phyloP scores from a whole-genome alignment of 2,329 filamentous ascomycete genomes.

The Talaromyces sp. region DNA sequence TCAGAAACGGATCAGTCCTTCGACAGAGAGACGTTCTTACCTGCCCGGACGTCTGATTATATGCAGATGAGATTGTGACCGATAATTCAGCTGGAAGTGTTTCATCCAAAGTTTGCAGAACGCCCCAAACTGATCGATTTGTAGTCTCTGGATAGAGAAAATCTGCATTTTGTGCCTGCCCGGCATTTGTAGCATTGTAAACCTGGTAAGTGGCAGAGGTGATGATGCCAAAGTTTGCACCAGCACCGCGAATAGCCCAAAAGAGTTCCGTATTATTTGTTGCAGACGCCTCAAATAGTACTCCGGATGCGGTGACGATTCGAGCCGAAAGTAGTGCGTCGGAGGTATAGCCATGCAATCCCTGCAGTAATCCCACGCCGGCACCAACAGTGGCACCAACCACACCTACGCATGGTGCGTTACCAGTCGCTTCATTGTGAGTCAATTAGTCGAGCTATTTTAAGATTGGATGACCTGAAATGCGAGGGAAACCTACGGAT shows the following conservation, averaged over 20 bases:
- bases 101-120: slow-evolving; percentile 13
- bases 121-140: slow-evolving; percentile 16
- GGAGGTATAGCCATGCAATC: slow-evolving; percentile 17
- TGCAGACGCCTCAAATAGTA: slow-evolving; percentile 30
- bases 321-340: slow-evolving; percentile 15
- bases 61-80: slow-evolving; percentile 3
- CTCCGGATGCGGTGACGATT: slow-evolving; percentile 37
- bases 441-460: background rate
- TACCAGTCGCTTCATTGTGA: slow-evolving; percentile 10
- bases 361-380: slow-evolving; percentile 17
- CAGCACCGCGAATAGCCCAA: slow-evolving; percentile 37
- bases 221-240: slow-evolving; percentile 37
- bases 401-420: slow-evolving; percentile 14
- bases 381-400: slow-evolving; percentile 18
- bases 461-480: too few species aligned
- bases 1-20: background rate
- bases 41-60: slow-evolving; percentile 10
- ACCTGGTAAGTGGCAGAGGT: slow-evolving; percentile 34
- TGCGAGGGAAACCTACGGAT: slow-evolving; percentile 25
- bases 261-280: slow-evolving; percentile 32
- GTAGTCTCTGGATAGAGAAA: slow-evolving; percentile 18
- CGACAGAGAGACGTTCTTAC: background rate
- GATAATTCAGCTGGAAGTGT: slow-evolving; percentile 9
- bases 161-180: slow-evolving; percentile 22
- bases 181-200: slow-evolving; percentile 22